Evolutionary conservation across 371 early-diverging fungal species (phyloP).

Genomic region (Capillidium heterosporum): DNA sequence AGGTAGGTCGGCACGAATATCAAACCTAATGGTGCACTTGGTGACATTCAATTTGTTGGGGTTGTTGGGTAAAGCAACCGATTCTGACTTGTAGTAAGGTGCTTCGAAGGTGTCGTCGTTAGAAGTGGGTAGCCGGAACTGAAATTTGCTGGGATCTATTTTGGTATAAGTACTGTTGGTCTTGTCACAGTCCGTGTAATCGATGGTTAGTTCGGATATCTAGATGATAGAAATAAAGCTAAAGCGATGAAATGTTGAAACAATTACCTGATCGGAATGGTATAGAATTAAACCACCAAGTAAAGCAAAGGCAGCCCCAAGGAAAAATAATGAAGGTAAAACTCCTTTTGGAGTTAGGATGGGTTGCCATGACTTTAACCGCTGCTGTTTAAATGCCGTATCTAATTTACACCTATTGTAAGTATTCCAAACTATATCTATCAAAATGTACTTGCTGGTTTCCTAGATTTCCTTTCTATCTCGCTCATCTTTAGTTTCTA

Average conservation of each 20-base stretch:
- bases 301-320: conserved; percentile 70
- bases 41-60: conserved; percentile 9
- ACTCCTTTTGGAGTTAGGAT: conserved; percentile 88
- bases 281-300: conserved; percentile 65
- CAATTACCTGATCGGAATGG: conserved; percentile 50
- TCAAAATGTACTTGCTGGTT: conserved; percentile 12
- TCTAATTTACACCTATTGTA: conserved; percentile 20
- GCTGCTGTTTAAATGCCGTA: conserved; percentile 93
- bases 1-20: conserved; percentile 38
- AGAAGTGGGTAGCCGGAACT: background rate
- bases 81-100: background rate
- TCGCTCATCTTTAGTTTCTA: too few relatives aligned
- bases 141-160: background rate
- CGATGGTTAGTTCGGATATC: conserved; percentile 62
- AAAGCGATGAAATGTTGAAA: conserved; percentile 7
- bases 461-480: conserved; percentile 13
- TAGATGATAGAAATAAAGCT: conserved; percentile 13
- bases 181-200: conserved; percentile 64
- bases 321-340: conserved; percentile 72
- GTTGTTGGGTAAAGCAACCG: background rate
- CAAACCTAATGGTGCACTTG: conserved; percentile 60
- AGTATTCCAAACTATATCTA: background rate
- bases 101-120: too few relatives aligned
- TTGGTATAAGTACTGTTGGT: too few relatives aligned
- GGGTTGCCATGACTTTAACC: conserved; percentile 96